A percentile compares a stretch with the other conserved stretches of the same genome.
phyloP scores from a whole-genome alignment of 116 monocot genomes.

The Posidonia oceanica region DNA sequence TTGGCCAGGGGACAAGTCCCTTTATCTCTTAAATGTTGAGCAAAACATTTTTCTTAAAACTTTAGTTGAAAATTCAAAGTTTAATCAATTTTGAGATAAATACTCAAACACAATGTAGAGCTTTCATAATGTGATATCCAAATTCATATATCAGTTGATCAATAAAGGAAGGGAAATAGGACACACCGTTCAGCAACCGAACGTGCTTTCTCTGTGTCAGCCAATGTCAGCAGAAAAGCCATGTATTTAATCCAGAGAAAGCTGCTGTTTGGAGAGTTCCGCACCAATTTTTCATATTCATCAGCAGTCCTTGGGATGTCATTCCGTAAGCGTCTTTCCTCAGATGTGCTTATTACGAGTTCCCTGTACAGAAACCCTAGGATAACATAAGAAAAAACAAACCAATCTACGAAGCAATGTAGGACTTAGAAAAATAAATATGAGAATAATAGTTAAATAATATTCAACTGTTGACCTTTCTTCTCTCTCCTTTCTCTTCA shows the following conservation, averaged over 20 bases:
- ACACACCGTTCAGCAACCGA: conserved; percentile 75
- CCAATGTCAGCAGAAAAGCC: conserved; percentile 61
- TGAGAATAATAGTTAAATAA: background rate
- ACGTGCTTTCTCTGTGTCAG: conserved; percentile 72
- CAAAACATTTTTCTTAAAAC: no score
- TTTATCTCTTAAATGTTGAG: no score
- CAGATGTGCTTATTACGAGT: conserved; percentile 56
- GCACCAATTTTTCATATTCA: conserved; percentile 89
- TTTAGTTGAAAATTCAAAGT: no score
- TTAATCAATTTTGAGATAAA: no score
- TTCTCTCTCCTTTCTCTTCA: conserved; percentile 68
- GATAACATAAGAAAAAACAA: conserved; percentile 1
- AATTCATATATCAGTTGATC: background rate
- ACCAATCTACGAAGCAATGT: background rate
- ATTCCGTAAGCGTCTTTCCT: conserved; percentile 51
- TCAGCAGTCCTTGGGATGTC: conserved; percentile 57
- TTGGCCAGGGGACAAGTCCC: no score
- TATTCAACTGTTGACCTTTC: conserved; percentile 33
- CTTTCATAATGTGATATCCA: background rate
- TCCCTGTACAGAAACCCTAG: conserved; percentile 29
- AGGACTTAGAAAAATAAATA: background rate
- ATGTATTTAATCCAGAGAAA: conserved; percentile 88
- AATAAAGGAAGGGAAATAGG: background rate
- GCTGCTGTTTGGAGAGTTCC: conserved; percentile 84
- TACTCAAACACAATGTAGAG: no score